Evolutionary conservation across 2,329 filamentous ascomycete species (phyloP).

Genomic region (Pestalotiopsis sp.): DNA sequence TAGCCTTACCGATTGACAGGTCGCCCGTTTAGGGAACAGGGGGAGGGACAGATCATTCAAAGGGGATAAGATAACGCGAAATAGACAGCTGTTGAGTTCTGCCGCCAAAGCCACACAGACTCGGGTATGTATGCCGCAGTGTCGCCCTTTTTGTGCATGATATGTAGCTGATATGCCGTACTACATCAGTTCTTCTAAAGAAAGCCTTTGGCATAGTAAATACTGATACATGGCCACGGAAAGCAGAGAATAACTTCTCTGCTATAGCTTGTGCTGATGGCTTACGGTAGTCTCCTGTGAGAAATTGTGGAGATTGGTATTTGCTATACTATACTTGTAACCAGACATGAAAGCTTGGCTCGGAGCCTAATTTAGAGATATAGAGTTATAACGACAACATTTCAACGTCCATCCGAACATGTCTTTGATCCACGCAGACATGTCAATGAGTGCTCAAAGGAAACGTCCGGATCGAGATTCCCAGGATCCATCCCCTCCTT

Average conservation of each 20-base stretch:
- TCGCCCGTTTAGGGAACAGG: not conserved
- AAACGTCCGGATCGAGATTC: not conserved
- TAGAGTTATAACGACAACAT: not conserved
- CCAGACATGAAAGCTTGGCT: not conserved
- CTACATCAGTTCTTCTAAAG: not conserved
- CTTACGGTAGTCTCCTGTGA: not conserved
- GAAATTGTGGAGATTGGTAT: not conserved
- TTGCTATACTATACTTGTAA: not conserved
- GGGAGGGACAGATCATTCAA: not conserved
- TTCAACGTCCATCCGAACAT: not conserved
- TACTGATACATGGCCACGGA: not conserved
- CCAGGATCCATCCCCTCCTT: conserved; percentile 4
- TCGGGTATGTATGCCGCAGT: not conserved
- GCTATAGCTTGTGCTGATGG: not conserved
- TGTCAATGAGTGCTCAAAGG: not conserved
- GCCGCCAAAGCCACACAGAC: not conserved
- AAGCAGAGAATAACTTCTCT: not conserved
- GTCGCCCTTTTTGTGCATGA: not conserved
- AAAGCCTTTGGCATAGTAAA: not conserved
- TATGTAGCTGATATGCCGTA: not conserved
- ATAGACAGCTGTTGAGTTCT: not conserved
- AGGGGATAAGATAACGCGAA: not conserved
- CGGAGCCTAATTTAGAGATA: not conserved
- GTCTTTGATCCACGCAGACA: not conserved
- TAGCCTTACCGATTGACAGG: not conserved